Percentiles rank a stretch among this genome's conserved stretches.
These are phyloP conservation scores for Wallacemonas sp. DNA, from an alignment of 208 protist genomes.

Conservation along the genomic window DNA sequence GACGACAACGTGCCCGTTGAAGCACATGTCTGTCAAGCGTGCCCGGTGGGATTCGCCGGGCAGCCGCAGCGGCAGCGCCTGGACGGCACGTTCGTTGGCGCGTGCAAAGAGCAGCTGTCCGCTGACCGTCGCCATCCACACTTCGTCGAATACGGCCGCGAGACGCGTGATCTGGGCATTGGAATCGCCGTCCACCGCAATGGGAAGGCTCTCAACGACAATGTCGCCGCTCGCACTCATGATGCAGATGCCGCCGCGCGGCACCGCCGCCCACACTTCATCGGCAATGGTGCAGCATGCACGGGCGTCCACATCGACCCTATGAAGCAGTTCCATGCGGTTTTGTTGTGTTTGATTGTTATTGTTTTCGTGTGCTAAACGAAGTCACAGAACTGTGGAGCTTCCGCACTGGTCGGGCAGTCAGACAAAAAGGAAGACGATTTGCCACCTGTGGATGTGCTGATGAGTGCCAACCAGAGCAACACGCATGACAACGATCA, in stretches of 20 bases:
- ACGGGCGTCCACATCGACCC: conserved; percentile 32
- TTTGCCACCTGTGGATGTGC: no score
- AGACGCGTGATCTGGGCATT: conserved; percentile 38
- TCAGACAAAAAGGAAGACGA: no score
- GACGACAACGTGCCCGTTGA: conserved; percentile 56
- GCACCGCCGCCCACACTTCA: conserved; percentile 72
- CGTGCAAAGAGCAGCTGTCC: conserved; percentile 57
- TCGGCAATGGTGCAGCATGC: conserved; percentile 57
- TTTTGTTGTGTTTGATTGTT: no score
- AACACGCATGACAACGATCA: no score
- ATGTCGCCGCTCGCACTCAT: conserved; percentile 28
- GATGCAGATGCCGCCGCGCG: conserved; percentile 55
- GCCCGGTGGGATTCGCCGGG: conserved; percentile 48
- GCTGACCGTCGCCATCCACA: conserved; percentile 55
- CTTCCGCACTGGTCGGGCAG: no score
- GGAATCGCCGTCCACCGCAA: conserved; percentile 20
- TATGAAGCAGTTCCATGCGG: conserved; percentile 30
- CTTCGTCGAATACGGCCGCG: conserved; percentile 47
- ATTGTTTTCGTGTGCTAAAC: no score
- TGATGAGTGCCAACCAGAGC: no score
- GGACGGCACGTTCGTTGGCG: conserved; percentile 19
- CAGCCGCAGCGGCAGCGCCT: conserved; percentile 19
- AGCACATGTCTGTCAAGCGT: conserved; percentile 44
- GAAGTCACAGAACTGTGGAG: no score
- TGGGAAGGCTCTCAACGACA: conserved; percentile 25